Evolutionary conservation across 805 yeast genomes (phyloP).

Genomic region (Sugiyamaella chiloensis): DNA sequence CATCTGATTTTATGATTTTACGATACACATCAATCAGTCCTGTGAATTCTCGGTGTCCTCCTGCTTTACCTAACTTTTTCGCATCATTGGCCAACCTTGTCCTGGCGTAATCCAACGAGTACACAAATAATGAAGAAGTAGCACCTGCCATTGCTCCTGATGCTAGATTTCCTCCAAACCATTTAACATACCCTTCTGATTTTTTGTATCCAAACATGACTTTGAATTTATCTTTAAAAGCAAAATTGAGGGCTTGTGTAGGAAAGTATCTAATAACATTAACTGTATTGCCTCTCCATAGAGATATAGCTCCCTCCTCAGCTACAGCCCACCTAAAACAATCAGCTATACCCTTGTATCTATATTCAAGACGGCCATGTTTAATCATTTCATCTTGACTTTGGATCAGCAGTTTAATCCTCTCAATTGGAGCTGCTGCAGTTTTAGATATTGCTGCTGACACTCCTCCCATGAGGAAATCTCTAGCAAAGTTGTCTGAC

Average conservation of each 20-base stretch:
- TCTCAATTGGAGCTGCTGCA: constrained; percentile 96
- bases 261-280: constrained; percentile 99
- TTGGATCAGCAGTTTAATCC: constrained; percentile 94
- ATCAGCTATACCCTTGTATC: constrained; percentile 86
- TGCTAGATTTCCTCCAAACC: constrained; percentile 98
- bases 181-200: constrained; percentile 85
- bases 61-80: constrained; percentile 67
- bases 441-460: constrained; percentile 98
- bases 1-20: constrained; percentile 92
- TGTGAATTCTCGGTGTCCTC: constrained; percentile 92
- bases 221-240: constrained; percentile 97
- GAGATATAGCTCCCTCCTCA: constrained; percentile 86
- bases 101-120: constrained; percentile 98
- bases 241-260: constrained; percentile 97
- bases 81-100: constrained; percentile 99
- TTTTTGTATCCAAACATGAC: constrained; percentile 95
- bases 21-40: constrained; percentile 95
- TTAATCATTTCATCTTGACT: constrained; percentile 98
- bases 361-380: constrained; percentile 88
- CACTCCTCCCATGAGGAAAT: constrained; percentile 82
- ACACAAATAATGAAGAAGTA: constrained; percentile 85
- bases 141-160: constrained; percentile 99
- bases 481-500: constrained; percentile 28
- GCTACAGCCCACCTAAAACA: constrained; percentile 94
- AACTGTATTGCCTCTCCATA: constrained; percentile 99